Evolutionary conservation across 208 protist species (phyloP), one percentile per base, ranked within the genome.

Genomic region (Leishmania mexicana): DNA sequence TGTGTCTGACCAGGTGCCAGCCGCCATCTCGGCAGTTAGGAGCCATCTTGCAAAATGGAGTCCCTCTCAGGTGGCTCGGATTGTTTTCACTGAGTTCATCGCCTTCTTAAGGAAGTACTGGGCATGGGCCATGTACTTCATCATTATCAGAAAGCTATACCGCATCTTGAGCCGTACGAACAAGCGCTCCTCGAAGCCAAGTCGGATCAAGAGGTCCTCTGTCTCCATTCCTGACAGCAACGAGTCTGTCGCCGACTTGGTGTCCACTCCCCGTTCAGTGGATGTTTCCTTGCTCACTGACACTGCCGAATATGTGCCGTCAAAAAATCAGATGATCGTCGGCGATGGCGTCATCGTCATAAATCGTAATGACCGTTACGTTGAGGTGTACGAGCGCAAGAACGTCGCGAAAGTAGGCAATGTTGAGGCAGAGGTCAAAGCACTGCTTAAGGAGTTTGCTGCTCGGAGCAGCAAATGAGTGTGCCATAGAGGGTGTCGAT

Each of bases 351-450:
- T 92, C 58, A 90, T 93, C 45, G 85, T 93, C 60, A 78, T 93
- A 15, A 91, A 93, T 72, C 90, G 90, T 38, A 87, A 89, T 64
- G 87, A 91, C 53, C 79, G 90, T 11, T 93, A 90, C 54, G 82
- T 93, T 4, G 90, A 93, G 58, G 87, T 93, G 49, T 93, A 93
- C 62, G 87, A 91, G 72, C 85, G 86, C n/a, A 89, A 83, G 74
- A 89, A 87, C 53, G 75, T 90, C 11, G 65, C 80, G 0, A 81
- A 79, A 54, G 78, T 87, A 38, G 84, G 85, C 51, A 87, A 88
- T 45, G 80, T 86, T 13, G 89, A 90, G 31, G 82, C 76, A 17
- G 80, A 92, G 65, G 86, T 92, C 31, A 80, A 87, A 57, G 78
- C 78, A 1, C 72, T 92, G 31, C 80, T 92, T 4, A 83, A 82